These are phyloP conservation scores for Violaceomyces palustris DNA, from an alignment of 1,284 basidiomycete species.

Conservation along the genomic window DNA sequence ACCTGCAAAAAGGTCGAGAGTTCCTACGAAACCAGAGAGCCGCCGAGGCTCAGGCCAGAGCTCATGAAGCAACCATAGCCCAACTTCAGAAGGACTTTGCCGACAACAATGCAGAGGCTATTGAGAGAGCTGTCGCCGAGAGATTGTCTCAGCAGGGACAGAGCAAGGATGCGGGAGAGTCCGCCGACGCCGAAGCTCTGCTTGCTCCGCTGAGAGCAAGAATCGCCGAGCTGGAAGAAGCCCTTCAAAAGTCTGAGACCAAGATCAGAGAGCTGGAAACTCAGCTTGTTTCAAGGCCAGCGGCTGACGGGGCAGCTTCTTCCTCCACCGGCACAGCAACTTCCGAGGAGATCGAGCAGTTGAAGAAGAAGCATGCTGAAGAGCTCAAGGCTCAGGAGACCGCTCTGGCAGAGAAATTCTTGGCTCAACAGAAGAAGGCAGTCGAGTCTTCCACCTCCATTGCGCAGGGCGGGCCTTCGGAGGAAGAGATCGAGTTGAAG, in stretches of 20 bases:
- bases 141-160: conserved; percentile 4
- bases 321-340: neutral
- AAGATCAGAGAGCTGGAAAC: conserved; percentile 28
- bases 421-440: conserved; percentile 7
- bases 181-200: conserved; percentile 5
- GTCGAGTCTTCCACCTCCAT: conserved; percentile 11
- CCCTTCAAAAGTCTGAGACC: conserved; percentile 23
- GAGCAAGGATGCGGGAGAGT: neutral
- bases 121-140: conserved; percentile 35
- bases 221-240: conserved; percentile 40
- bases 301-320: neutral
- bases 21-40: conserved; percentile 24
- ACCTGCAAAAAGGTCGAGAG: conserved; percentile 29
- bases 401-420: conserved; percentile 20
- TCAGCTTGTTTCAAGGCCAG: conserved; percentile 19
- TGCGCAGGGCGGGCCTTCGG: conserved; percentile 1
- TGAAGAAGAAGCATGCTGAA: conserved; percentile 22
- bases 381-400: conserved; percentile 19
- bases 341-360: conserved; percentile 9
- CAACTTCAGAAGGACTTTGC: conserved; percentile 30
- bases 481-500: conserved; percentile 15
- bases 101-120: conserved; percentile 29
- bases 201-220: conserved; percentile 16
- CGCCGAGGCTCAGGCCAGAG: conserved; percentile 31
- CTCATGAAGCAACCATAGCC: conserved; percentile 24